These are phyloP conservation scores for Endotrypanum monterogeii DNA, from an alignment of 208 protist genomes.

Conservation along the genomic window DNA sequence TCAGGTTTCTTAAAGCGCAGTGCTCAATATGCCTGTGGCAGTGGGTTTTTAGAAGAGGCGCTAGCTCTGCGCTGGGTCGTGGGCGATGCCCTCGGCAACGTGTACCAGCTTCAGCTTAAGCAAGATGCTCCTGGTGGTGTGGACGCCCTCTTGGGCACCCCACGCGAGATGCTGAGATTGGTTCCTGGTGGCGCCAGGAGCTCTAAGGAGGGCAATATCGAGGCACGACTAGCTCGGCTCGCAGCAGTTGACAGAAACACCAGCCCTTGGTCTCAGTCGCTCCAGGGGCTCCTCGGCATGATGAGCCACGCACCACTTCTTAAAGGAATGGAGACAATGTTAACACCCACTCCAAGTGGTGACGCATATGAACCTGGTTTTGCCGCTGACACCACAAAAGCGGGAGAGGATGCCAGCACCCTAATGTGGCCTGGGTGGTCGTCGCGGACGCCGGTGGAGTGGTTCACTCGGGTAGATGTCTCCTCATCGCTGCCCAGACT, in stretches of 20 bases:
- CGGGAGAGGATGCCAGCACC: not conserved
- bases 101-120: conserved; percentile 69
- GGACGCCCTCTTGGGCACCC: not conserved
- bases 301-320: conserved; percentile 8
- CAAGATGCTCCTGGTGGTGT: conserved; percentile 12
- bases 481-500: conserved; percentile 11
- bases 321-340: not conserved
- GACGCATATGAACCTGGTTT: not conserved
- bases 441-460: conserved; percentile 21
- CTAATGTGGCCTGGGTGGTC: conserved; percentile 14
- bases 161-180: not conserved
- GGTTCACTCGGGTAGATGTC: conserved; percentile 26
- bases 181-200: not conserved
- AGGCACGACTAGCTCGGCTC: not conserved
- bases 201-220: not conserved
- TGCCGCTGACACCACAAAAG: not conserved
- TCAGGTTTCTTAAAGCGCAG: not conserved
- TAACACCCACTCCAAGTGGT: not conserved
- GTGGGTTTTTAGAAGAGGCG: not conserved
- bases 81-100: conserved; percentile 71
- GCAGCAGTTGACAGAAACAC: not conserved
- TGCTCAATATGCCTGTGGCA: not conserved
- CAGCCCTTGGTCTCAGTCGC: conserved; percentile 3
- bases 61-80: conserved; percentile 41
- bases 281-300: conserved; percentile 4